Percentiles rank a stretch among this genome's conserved stretches.
phyloP scores from a whole-genome alignment of 306 rosid genomes.

The Cicer arietinum region DNA sequence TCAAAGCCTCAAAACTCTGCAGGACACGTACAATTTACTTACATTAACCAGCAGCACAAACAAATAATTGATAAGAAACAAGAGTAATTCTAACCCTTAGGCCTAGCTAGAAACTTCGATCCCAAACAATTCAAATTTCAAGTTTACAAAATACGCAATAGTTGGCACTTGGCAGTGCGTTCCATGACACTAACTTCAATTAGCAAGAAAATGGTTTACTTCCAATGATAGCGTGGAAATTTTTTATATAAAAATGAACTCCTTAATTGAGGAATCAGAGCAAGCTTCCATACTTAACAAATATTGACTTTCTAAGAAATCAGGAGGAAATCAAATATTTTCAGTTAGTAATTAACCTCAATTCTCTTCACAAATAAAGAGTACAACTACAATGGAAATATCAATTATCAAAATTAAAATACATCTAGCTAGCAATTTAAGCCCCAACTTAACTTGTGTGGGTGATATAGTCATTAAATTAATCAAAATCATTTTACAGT shows the following conservation, averaged over 20 bases:
- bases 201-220: slow-evolving; percentile 25
- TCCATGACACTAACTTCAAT: slow-evolving; percentile 31
- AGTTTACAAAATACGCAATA: slow-evolving; percentile 17
- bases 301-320: slow-evolving; percentile 3
- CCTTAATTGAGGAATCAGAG: slow-evolving; percentile 6
- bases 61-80: slow-evolving; percentile 8
- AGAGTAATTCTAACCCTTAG: neutral
- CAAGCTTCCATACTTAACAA: slow-evolving; percentile 21
- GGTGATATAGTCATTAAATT: neutral
- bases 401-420: too few relatives aligned
- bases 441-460: neutral
- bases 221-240: neutral
- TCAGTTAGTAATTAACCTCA: neutral
- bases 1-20: slow-evolving; percentile 95
- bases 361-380: neutral
- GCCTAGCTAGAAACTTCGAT: neutral
- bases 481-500: neutral
- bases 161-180: slow-evolving; percentile 34
- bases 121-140: neutral
- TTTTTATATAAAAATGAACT: neutral
- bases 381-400: neutral
- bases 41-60: slow-evolving; percentile 1
- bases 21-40: slow-evolving; percentile 25
- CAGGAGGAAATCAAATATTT: slow-evolving; percentile 4
- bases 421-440: too few relatives aligned